phyloP scores from a whole-genome alignment of 2,329 filamentous ascomycete species.

The Colletotrichum ledebouriae region DNA sequence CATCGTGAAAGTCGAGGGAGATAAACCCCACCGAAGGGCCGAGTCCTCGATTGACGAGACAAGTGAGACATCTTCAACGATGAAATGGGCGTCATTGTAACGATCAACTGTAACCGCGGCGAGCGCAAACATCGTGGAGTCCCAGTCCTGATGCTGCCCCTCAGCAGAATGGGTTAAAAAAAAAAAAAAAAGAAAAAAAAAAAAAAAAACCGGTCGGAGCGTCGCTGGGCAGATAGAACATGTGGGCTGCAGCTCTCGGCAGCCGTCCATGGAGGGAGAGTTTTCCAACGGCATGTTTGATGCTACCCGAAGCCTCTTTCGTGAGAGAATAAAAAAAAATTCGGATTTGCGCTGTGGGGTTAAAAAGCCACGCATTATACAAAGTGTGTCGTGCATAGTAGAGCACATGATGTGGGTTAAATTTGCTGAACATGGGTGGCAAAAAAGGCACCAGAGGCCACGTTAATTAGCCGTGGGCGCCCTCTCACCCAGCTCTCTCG shows the following conservation, averaged over 20 bases:
- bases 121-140: slow-evolving; percentile 11
- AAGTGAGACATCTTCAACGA: slow-evolving; percentile 35
- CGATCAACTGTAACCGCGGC: slow-evolving; percentile 23
- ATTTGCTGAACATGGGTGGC: too few species aligned
- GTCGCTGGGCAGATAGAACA: slow-evolving; percentile 20
- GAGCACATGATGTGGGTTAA: too few species aligned
- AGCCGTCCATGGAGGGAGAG: slow-evolving; percentile 21
- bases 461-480: neutral
- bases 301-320: neutral
- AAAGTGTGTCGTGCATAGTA: too few species aligned
- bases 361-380: slow-evolving; percentile 1
- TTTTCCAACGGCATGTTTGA: slow-evolving; percentile 6
- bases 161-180: too few species aligned
- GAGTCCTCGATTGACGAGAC: slow-evolving; percentile 31
- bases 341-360: slow-evolving; percentile 12
- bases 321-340: neutral
- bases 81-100: slow-evolving; percentile 13
- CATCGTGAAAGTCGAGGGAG: slow-evolving; percentile 24
- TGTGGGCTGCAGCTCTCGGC: slow-evolving; percentile 19
- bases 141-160: neutral
- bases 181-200: too few species aligned
- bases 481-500: neutral
- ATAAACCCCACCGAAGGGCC: slow-evolving; percentile 27
- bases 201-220: slow-evolving; percentile 1
- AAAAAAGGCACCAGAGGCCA: neutral